These are phyloP conservation scores for Apocynum venetum DNA, from an alignment of 257 asterid species.

Conservation along the genomic window DNA sequence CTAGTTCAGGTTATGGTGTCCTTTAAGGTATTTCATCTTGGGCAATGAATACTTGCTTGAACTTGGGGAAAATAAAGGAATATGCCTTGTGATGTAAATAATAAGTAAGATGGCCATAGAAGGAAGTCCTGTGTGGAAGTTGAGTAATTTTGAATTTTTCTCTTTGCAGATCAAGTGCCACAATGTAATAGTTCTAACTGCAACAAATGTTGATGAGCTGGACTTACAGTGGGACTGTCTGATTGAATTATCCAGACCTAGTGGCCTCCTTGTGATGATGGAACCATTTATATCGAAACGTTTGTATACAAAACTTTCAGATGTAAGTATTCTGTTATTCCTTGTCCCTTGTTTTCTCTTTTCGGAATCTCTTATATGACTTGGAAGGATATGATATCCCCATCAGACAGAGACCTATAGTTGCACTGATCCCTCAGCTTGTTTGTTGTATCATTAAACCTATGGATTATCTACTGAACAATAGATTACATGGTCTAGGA, in stretches of 20 bases:
- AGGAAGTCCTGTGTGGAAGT: neutral
- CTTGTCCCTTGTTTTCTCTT: neutral
- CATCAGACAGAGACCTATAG: neutral
- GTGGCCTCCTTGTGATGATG: slow-evolving; percentile 32
- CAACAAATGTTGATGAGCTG: slow-evolving; percentile 67
- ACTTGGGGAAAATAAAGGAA: neutral
- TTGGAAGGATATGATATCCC: neutral
- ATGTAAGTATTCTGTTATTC: slow-evolving; percentile 41
- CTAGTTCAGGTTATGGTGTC: neutral
- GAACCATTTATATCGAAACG: slow-evolving; percentile 59
- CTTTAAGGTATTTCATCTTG: neutral
- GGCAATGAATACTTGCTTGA: neutral
- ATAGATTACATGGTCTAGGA: neutral
- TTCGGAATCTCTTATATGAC: neutral
- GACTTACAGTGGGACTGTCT: slow-evolving; percentile 73
- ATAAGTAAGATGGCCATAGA: too few species aligned
- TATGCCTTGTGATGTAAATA: neutral
- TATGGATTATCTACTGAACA: neutral
- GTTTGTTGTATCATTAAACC: neutral
- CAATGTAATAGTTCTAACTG: slow-evolving; percentile 68
- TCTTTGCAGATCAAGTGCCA: slow-evolving; percentile 70
- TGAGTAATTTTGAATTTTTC: neutral
- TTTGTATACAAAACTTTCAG: slow-evolving; percentile 49
- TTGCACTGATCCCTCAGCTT: neutral
- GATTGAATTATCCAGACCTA: slow-evolving; percentile 44